Percentiles rank a stretch among this genome's conserved stretches.
These are phyloP conservation scores for Leptodontidium sp. DNA, from an alignment of 2,329 filamentous ascomycete genomes.

Conservation along the genomic window DNA sequence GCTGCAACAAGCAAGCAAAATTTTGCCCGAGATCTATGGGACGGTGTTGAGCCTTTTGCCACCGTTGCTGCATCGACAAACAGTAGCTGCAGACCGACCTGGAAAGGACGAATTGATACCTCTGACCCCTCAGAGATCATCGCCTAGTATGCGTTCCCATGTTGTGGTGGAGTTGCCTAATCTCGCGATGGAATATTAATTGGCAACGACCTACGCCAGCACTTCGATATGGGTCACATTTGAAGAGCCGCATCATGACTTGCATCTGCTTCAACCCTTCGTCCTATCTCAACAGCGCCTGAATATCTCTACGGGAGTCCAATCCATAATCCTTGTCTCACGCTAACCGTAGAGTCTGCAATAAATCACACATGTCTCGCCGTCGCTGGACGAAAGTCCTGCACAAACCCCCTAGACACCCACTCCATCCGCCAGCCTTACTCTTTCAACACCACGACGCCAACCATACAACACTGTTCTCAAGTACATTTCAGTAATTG, in stretches of 20 bases:
- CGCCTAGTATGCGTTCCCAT: slow-evolving; percentile 49
- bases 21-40: slow-evolving; percentile 42
- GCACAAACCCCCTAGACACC: slow-evolving; percentile 46
- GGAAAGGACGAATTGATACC: slow-evolving; percentile 44
- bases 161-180: slow-evolving; percentile 69
- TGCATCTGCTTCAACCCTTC: slow-evolving; percentile 48
- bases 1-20: slow-evolving; percentile 37
- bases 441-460: slow-evolving; percentile 46
- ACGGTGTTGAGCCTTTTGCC: slow-evolving; percentile 45
- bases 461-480: slow-evolving; percentile 45
- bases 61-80: slow-evolving; percentile 46
- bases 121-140: slow-evolving; percentile 46
- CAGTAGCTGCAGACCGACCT: slow-evolving; percentile 45
- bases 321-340: slow-evolving; percentile 45
- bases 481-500: slow-evolving; percentile 43
- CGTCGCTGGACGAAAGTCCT: slow-evolving; percentile 56
- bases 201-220: slow-evolving; percentile 88
- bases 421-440: slow-evolving; percentile 47
- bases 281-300: slow-evolving; percentile 50
- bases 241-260: slow-evolving; percentile 67
- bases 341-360: slow-evolving; percentile 53
- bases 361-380: slow-evolving; percentile 72
- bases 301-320: slow-evolving; percentile 42
- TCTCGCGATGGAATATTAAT: slow-evolving; percentile 72
- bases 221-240: slow-evolving; percentile 81